Evolutionary conservation across 2,329 filamentous ascomycete species (phyloP).

Genomic region (Hymenoscyphus scutula): DNA sequence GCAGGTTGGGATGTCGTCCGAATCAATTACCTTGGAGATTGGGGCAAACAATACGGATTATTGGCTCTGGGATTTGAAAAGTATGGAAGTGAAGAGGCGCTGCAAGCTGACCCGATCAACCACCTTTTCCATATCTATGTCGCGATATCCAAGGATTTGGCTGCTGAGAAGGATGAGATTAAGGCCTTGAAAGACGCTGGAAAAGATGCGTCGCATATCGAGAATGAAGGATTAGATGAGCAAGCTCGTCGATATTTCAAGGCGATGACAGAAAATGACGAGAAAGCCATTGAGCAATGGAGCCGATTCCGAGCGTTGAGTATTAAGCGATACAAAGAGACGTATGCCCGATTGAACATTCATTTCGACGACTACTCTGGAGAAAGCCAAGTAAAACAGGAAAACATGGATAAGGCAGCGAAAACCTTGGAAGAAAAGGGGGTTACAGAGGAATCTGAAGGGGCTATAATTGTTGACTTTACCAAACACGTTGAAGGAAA

Average conservation of each 20-base stretch:
- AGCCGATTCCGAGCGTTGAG: conserved; percentile 64
- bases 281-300: conserved; percentile 60
- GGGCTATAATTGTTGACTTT: conserved; percentile 71
- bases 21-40: conserved; percentile 77
- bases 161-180: conserved; percentile 63
- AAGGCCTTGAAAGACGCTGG: conserved; percentile 43
- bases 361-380: conserved; percentile 70
- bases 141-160: conserved; percentile 63
- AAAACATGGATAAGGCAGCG: conserved; percentile 63
- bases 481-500: conserved; percentile 64
- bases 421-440: conserved; percentile 61
- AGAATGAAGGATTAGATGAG: conserved; percentile 64
- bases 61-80: conserved; percentile 72
- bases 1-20: conserved; percentile 69
- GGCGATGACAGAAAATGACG: conserved; percentile 67
- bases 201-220: conserved; percentile 46
- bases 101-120: conserved; percentile 72
- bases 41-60: conserved; percentile 71
- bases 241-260: conserved; percentile 72
- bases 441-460: conserved; percentile 68
- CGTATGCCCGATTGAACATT: conserved; percentile 69
- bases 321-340: conserved; percentile 64
- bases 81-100: conserved; percentile 70
- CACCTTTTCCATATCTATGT: conserved; percentile 83
- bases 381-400: conserved; percentile 69